Base-by-base conservation (phyloP, 2,329 filamentous ascomycete species). In the Neofusicoccum sp. region DNA sequence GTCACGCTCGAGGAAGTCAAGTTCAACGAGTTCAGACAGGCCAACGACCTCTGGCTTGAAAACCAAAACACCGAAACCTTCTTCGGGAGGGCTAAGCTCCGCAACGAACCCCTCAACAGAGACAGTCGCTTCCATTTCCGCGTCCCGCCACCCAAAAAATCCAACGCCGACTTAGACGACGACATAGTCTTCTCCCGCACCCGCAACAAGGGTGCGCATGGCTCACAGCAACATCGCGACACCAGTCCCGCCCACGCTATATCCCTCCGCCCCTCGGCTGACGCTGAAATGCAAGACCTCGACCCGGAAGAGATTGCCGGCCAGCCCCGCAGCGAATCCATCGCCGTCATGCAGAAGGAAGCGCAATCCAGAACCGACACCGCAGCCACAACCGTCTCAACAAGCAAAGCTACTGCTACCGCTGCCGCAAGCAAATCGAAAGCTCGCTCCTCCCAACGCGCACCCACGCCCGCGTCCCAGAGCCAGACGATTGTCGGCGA, bases 11-110 rank as follows among this genome's bases (percentile, higher is more conserved):
- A 90, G 65, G 87, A 91, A 71, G 89, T 87, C 24, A 86, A 85
- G 68, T 82, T 11, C 9, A 45, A 9, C 8, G 41, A 45, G 11
- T 89, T 88, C 68, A 89, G 89, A 2, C 83, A 92, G 28, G 88
- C 89, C 0, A 89, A 92, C 54, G 84, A 88, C 47, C 91, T 92
- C 75, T 93, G 90, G 87, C 79, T 89, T 1, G 83, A 89, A 60
- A 67, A 28, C 62, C 34, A 30, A 8, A 40, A 54, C 20, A 34
- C 31, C 11, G 49, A 36, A 8, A 43, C 34, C 30, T 16, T 31
- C 3, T 43, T 58, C 20, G 34, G 48, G n/a, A n/a, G n/a, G n/a
- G n/a, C n/a, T n/a, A n/a, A n/a, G n/a, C n/a, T n/a, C n/a, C n/a
- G n/a, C n/a, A n/a, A n/a, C n/a, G n/a, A n/a, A n/a, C n/a, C n/a